Base-by-base conservation (phyloP, 23 red algal species). In the Gracilariopsis chorda region DNA sequence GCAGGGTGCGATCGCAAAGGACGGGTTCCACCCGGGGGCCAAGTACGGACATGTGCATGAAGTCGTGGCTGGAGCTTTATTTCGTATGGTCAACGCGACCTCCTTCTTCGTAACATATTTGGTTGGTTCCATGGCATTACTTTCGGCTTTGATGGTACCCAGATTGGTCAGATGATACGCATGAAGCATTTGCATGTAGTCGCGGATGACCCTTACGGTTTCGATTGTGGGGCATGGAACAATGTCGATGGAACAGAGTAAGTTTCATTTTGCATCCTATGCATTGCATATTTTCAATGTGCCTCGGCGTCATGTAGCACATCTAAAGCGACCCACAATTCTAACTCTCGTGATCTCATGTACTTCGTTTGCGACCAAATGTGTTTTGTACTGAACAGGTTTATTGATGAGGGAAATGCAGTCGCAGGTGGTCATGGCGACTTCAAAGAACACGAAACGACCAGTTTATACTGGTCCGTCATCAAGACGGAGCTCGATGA, bases 361-460 rank as follows among this genome's bases (percentile, higher is more conserved):
- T n/a, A n/a, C n/a, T n/a, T n/a, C n/a, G n/a, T n/a, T n/a, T n/a
- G n/a, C n/a, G n/a, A n/a, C n/a, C n/a, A n/a, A n/a, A n/a, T n/a
- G n/a, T 63, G 20, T 69, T 67, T 20, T n/a, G 61, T 21, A 29
- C 16, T 64, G 21, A 27, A 30, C 56, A 89, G 85, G 51, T 89
- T 65, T 33, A 89, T 89, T 48, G 58, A 89, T 32, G 85, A 89
- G 42, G 85, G 85, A 30, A 89, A 55, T 29, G 64, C 85, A 51
- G 52, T 89, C 44, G 85, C 85, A 0, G 85, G 85, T 3, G 85
- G 85, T 17, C 85, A 89, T 39, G 85, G 85, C 41, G 85, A 89
- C 42, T 89, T 89, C 53, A 89, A 89, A 52, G 85, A 89, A 67
- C 68, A 89, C 40, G 85, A 89, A 78, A 89, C 85, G 21, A 89